Base-by-base conservation (phyloP, 495 filamentous ascomycete species). In the Penicillium odoratum region DNA sequence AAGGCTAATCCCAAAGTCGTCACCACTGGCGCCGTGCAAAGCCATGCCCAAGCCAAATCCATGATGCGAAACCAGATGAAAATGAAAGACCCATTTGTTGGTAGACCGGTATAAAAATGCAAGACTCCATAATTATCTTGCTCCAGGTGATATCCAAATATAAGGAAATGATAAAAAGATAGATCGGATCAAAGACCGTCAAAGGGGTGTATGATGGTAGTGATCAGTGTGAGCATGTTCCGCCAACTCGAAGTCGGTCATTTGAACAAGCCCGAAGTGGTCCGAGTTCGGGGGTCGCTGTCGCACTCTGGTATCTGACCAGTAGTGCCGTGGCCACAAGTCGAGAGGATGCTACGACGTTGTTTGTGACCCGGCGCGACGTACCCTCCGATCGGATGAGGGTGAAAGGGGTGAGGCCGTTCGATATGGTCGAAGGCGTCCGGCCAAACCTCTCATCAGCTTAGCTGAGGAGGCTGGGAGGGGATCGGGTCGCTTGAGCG, bases 1-100 rank as follows among this genome's bases (percentile, higher is more conserved):
- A 28, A 51, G 55, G 52, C 38, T 30, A 50, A 58, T 59, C 60
- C 55, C 45, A 49, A 34, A 53, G 48, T 59, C 38, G 44, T 60
- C 58, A 66, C 53, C 59, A 56, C 49, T 26, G 50, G 56, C 66
- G 66, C 63, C 66, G 56, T 64, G 55, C 56, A 60, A 51, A 53
- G 46, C 45, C 30, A 61, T 63, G 55, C 64, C 58, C 53, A 58
- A 57, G 48, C 26, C 44, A 55, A 60, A 50, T 52, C 55, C 51
- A 64, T 57, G 53, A 66, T 64, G 61, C 54, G 30, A 66, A 44
- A 46, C 13, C 16, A 29, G 44, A 30, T 29, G 26, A 42, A 43
- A 53, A 44, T 15, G 26, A 47, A 47, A 40, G 25, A 44, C 8
- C 51, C 34, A 29, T 43, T 53, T 29, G 21, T 18, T 40, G 10